Evolutionary conservation across 2,329 filamentous ascomycete genomes (phyloP).

Genomic region (Hymenoscyphus infarciens): DNA sequence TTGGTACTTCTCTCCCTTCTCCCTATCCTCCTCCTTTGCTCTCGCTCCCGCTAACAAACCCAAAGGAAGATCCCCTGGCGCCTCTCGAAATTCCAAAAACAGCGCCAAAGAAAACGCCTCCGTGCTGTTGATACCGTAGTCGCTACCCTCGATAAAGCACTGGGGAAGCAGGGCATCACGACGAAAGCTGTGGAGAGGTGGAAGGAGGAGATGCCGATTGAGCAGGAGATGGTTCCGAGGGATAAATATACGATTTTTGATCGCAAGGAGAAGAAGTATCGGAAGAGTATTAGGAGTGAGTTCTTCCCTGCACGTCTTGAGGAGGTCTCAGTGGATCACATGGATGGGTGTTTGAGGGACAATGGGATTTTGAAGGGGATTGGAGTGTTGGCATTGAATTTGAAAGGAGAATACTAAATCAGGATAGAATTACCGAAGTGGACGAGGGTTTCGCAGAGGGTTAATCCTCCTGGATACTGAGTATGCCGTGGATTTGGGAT

Average conservation of each 20-base stretch:
- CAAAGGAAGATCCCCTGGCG: constrained; percentile 92
- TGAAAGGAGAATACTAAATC: not conserved
- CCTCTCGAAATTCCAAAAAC: constrained; percentile 86
- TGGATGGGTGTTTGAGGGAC: not conserved
- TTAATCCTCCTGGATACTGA: constrained; percentile 92
- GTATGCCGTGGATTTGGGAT: constrained; percentile 3
- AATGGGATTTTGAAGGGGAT: not conserved
- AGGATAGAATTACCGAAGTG: constrained; percentile 75
- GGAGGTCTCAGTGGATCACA: too few relatives aligned
- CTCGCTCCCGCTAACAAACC: not conserved
- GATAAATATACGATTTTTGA: constrained; percentile 99
- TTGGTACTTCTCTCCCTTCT: constrained; percentile 52
- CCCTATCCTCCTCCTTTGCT: not conserved
- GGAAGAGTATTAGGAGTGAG: constrained; percentile 97
- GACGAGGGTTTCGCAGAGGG: constrained; percentile 89
- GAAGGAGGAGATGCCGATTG: constrained; percentile 94
- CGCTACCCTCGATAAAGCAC: constrained; percentile 72
- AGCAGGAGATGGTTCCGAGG: constrained; percentile 90
- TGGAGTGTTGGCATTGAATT: not conserved
- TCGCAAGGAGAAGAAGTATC: constrained; percentile 89
- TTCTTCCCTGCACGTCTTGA: not conserved
- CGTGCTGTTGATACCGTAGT: constrained; percentile 86
- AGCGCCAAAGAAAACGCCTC: constrained; percentile 77
- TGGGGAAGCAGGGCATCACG: constrained; percentile 68
- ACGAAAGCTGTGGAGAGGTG: constrained; percentile 79